These are phyloP conservation scores for Leishmania gerbilli DNA, from an alignment of 208 protist species.

Conservation along the genomic window DNA sequence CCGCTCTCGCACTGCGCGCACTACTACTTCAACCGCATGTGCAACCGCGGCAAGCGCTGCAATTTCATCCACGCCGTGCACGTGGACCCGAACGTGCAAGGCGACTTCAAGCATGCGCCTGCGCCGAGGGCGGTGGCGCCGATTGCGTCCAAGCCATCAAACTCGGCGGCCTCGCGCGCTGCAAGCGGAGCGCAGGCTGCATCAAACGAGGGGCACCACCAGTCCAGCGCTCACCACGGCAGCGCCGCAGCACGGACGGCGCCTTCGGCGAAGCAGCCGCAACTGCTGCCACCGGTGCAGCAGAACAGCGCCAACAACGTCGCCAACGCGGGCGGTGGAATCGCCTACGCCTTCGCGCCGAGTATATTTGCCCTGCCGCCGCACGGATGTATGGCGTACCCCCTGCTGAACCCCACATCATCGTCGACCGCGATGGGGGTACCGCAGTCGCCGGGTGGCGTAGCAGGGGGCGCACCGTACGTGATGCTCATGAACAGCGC, in stretches of 20 bases:
- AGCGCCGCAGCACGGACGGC: not conserved
- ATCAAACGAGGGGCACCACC: not conserved
- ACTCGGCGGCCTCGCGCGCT: not conserved
- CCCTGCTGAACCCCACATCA: not conserved
- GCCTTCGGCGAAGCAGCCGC: not conserved
- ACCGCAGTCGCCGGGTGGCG: not conserved
- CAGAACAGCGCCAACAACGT: not conserved
- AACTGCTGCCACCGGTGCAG: constrained; percentile 3
- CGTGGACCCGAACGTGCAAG: constrained; percentile 69
- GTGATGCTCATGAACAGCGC: constrained; percentile 20
- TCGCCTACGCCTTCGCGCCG: constrained; percentile 18
- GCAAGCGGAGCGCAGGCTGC: not conserved
- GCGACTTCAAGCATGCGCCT: constrained; percentile 57
- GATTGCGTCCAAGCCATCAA: constrained; percentile 14
- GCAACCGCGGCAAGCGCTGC: constrained; percentile 77
- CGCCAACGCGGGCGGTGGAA: not conserved
- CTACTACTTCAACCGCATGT: constrained; percentile 89
- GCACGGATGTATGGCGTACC: constrained; percentile 8
- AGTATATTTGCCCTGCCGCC: constrained; percentile 11
- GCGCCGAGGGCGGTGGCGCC: constrained; percentile 65
- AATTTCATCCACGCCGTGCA: constrained; percentile 81
- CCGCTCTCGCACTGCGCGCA: constrained; percentile 83
- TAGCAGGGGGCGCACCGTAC: constrained; percentile 11
- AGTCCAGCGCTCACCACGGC: not conserved
- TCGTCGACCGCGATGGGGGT: constrained; percentile 1